Base-by-base conservation (phyloP, 2,329 filamentous ascomycete genomes). In the Raffaelea arxii region DNA sequence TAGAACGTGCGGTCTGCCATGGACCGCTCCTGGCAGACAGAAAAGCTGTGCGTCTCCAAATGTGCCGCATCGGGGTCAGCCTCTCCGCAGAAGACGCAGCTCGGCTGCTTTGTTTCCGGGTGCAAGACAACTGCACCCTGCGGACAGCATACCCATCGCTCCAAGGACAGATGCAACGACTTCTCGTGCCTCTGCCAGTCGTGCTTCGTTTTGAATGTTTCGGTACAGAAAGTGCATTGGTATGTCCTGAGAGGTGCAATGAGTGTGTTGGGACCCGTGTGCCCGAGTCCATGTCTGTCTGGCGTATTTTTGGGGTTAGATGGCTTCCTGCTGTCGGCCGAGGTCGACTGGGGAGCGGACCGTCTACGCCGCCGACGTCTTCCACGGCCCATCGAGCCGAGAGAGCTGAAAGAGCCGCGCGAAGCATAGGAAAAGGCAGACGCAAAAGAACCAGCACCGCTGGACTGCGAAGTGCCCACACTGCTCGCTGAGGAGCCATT, bases 131-230 rank as follows among this genome's bases (percentile, higher is more conserved):
- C 68, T 16, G 75, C 65, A 1, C 78, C 78, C 39, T 77, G 70
- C 39, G 77, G 78, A 4, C 73, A 72, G 57, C 75, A 86, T 49
- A 80, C 76, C 83, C 74, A 86, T 47, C 71, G 71, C 64, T 78
- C 79, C 1, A 83, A 74, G 6, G 77, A 86, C 54, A 77, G 63
- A 59, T 76, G 82, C 52, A 80, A 66, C 43, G 78, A 80, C 54
- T 82, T 82, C 56, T 87, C 82, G 58, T 86, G 82, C 49, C 82
- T 69, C 55, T 82, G 78, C 79, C 79, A 83, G 60, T 83, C 79
- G 55, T 83, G 77, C 58, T 83, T 83, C 4, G 78, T 82, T 53
- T 78, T 69, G 61, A 82, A 83, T 0, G 77, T 80, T 53, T 82
- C 78, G 6, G 79, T 82, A 59, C 79, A 83, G 67, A 83, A 83